Evolutionary conservation across 805 yeast genomes (phyloP), one percentile per base, ranked within the genome.

Genomic region (Wickerhamiella kurtzmanii): DNA sequence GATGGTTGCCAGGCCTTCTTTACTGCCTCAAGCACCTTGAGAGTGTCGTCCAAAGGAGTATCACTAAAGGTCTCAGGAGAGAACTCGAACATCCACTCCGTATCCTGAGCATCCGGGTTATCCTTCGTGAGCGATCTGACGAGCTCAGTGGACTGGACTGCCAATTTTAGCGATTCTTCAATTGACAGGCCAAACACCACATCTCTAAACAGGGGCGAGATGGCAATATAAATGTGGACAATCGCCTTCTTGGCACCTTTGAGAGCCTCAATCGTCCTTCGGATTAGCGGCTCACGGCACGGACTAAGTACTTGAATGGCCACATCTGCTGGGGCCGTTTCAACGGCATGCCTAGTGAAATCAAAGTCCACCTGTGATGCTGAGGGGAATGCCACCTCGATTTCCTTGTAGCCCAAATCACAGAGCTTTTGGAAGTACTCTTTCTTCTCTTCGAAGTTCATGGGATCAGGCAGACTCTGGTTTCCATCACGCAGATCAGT

Each of bases 401-500:
- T 82, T 62, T 82, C 92, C 60, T 82, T 82, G 65, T 79, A 82
- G 1, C 94, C 94, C 37, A 82, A 64, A 22, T 79, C 82, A 15
- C 82, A 72, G 38, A 82, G 68, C 60, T 80, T 79, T 46, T 74
- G 66, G 62, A 82, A 81, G 64, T 79, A 82, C 46, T 69, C 74
- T 58, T 78, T 78, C 65, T 82, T 82, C 57, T 82, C 88, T n/a
- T 68, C 79, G 39, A 81, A 69, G n/a, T 81, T 71, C 94, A 82
- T 82, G 46, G 92, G 94, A 59, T 82, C 92, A 0, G 92, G 89
- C 54, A 82, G 71, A 4, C 88, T 79, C 66, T 82, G 92, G 64
- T 82, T 82, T 28, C 94, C 94, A 60, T 82, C 94, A 57, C 94
- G 73, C 51, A 82, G 70, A 59, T 83, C 94, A 2, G 94, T 82